Conservation (phyloP, 202 grass and related monocot genomes). For the Musa balbisiana region DNA sequence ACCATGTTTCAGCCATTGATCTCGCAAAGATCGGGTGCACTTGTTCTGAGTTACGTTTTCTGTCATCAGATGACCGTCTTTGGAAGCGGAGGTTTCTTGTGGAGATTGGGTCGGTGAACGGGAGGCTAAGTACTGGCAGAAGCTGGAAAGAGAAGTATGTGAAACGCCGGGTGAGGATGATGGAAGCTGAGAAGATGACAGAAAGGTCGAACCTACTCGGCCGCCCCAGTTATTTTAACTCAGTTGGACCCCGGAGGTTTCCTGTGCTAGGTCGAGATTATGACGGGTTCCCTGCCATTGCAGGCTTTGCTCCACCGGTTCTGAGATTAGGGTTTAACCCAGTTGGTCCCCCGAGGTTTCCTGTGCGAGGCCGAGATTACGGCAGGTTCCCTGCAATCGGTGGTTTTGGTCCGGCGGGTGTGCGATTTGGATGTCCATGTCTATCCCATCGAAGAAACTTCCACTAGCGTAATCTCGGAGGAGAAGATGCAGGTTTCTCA, state of each 20-base stretch:
- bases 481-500: slow-evolving; percentile 18
- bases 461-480: slow-evolving; percentile 42
- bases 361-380: too few relatives aligned
- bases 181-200: slow-evolving; percentile 5
- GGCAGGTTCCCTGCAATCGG: too few relatives aligned
- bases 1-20: slow-evolving; percentile 43
- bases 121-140: slow-evolving; percentile 13
- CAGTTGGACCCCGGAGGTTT: slow-evolving; percentile 18
- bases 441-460: slow-evolving; percentile 16
- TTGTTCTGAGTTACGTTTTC: slow-evolving; percentile 56
- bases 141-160: slow-evolving; percentile 51
- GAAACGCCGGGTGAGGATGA: slow-evolving; percentile 24
- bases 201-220: slow-evolving; percentile 23
- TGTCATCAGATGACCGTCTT: slow-evolving; percentile 58
- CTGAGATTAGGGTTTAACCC: slow-evolving; percentile 20
- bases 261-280: slow-evolving; percentile 38
- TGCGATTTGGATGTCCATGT: slow-evolving; percentile 6
- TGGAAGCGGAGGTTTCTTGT: slow-evolving; percentile 49
- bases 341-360: too few relatives aligned
- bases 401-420: too few relatives aligned
- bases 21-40: slow-evolving; percentile 41
- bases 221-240: slow-evolving; percentile 8
- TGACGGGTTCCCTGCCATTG: slow-evolving; percentile 35
- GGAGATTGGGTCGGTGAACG: slow-evolving; percentile 22
- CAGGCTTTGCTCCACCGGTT: slow-evolving; percentile 16